phyloP scores from a whole-genome alignment of 225 moss, liverwort and hornwort genomes.

The Pleurozium schreberi region DNA sequence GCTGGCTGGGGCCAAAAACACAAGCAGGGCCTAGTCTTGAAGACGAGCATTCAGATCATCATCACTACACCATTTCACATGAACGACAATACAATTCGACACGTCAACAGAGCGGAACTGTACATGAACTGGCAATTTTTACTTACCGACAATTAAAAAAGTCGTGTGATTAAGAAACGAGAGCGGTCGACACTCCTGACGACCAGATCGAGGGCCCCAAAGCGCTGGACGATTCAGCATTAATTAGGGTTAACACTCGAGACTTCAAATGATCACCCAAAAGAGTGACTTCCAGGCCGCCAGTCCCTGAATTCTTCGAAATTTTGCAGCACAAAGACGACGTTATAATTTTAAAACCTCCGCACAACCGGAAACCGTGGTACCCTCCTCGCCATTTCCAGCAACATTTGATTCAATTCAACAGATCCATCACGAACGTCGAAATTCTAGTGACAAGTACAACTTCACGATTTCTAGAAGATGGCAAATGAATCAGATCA shows the following conservation, averaged over 20 bases:
- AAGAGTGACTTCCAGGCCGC: neutral
- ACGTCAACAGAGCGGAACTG: neutral
- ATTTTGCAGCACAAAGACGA: neutral
- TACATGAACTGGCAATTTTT: neutral
- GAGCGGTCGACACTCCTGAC: neutral
- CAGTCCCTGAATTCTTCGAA: neutral
- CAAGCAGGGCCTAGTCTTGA: neutral
- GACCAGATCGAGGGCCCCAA: neutral
- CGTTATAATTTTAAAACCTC: neutral
- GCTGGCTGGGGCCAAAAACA: neutral
- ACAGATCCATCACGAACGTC: neutral
- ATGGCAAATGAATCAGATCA: neutral
- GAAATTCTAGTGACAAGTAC: neutral
- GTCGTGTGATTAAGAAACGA: too few relatives aligned
- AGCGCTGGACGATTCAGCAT: neutral
- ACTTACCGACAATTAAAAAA: too few relatives aligned
- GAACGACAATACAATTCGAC: neutral
- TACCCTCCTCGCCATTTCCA: neutral
- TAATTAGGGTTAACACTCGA: neutral
- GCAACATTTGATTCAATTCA: neutral
- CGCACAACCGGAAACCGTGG: neutral
- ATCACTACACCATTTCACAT: neutral
- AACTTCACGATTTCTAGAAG: neutral
- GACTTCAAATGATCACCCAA: neutral
- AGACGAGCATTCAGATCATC: neutral